Evolutionary conservation across 495 filamentous ascomycete genomes (phyloP).

Genomic region (Aeminium ludgeri): DNA sequence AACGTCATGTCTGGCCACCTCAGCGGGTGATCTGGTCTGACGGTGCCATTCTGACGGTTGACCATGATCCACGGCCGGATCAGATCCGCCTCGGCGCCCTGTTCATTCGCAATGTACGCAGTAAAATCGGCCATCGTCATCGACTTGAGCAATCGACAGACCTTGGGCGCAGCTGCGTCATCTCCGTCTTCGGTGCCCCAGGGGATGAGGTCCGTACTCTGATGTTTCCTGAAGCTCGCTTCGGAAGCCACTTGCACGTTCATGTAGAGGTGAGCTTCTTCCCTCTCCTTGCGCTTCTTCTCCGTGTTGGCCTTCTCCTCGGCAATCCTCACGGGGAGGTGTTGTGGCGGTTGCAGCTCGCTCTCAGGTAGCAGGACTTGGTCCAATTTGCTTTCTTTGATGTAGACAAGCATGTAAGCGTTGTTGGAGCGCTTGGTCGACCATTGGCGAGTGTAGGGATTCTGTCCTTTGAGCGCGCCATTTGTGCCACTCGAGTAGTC

Average conservation of each 20-base stretch:
- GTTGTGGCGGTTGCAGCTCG: conserved; percentile 59
- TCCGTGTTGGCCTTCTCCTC: conserved; percentile 66
- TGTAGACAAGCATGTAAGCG: conserved; percentile 98
- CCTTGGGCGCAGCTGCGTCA: conserved; percentile 32
- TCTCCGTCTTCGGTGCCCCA: conserved; percentile 37
- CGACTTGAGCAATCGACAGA: conserved; percentile 52
- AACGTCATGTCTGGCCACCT: conserved; percentile 60
- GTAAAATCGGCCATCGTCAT: conserved; percentile 61
- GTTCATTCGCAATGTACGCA: conserved; percentile 47
- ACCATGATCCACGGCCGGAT: conserved; percentile 93
- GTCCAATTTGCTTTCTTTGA: conserved; percentile 69
- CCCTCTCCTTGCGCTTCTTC: conserved; percentile 62
- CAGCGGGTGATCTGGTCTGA: conserved; percentile 73
- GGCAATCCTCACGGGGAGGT: conserved; percentile 60
- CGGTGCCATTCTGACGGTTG: conserved; percentile 93
- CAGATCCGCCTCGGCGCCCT: conserved; percentile 40
- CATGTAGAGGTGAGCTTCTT: conserved; percentile 87
- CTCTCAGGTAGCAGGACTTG: conserved; percentile 60
- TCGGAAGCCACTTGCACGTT: conserved; percentile 64
- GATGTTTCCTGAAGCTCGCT: conserved; percentile 57
- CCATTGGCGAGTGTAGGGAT: conserved; percentile 47
- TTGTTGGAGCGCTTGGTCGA: conserved; percentile 58
- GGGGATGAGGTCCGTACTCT: conserved; percentile 68
- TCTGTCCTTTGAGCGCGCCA: conserved; percentile 40
- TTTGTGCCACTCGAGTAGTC: conserved; percentile 49